Conservation (phyloP, 345 rosid species). For the Brassica juncea region DNA sequence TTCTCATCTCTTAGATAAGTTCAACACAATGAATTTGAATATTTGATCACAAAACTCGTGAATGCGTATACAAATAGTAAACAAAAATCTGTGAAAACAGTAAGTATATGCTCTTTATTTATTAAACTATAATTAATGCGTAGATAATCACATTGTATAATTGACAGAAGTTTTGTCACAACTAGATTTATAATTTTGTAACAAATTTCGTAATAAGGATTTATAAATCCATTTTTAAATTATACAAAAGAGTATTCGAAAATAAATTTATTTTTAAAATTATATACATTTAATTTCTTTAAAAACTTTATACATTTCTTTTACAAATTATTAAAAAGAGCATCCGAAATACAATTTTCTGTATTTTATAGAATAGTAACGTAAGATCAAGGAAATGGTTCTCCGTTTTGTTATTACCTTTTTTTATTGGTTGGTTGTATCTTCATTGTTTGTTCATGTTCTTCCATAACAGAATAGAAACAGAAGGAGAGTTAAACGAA, state of each 20-base stretch:
- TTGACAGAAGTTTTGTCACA: neutral
- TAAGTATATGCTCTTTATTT: neutral
- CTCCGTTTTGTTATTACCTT: neutral
- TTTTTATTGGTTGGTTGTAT: neutral
- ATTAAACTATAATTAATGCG: neutral
- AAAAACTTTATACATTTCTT: neutral
- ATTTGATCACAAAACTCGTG: slow-evolving; percentile 9
- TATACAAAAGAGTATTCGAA: too few relatives aligned
- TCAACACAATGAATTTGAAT: neutral
- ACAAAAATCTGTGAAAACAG: neutral
- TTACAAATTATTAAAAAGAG: neutral
- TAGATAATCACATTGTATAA: neutral
- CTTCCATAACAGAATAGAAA: neutral
- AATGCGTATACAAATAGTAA: neutral
- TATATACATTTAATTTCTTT: too few relatives aligned
- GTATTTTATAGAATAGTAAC: neutral
- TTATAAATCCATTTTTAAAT: neutral
- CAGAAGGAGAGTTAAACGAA: neutral
- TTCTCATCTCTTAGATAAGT: slow-evolving; percentile 18
- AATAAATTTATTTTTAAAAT: too few relatives aligned
- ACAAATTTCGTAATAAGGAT: neutral
- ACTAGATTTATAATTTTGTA: neutral
- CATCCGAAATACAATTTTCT: neutral
- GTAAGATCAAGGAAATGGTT: slow-evolving; percentile 1
- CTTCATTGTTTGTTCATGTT: neutral